These are phyloP conservation scores for Candida bentonensis DNA, from an alignment of 805 yeast genomes.

Conservation along the genomic window DNA sequence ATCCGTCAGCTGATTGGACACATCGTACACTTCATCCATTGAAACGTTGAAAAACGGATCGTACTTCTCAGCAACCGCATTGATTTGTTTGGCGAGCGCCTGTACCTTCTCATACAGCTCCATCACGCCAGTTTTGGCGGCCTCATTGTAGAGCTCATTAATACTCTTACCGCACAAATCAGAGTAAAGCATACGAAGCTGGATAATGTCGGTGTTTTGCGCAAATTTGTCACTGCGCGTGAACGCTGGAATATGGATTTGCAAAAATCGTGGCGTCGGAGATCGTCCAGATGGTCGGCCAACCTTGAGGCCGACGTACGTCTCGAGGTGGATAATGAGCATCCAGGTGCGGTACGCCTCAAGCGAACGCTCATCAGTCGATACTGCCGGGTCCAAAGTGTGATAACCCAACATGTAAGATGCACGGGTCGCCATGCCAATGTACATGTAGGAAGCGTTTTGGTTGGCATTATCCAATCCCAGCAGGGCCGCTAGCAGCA, in stretches of 20 bases:
- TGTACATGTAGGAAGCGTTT: background rate
- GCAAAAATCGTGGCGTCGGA: background rate
- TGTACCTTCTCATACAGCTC: slow-evolving; percentile 1
- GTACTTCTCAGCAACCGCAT: background rate
- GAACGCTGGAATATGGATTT: background rate
- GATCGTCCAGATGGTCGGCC: background rate
- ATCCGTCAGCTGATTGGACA: background rate
- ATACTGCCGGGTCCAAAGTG: background rate
- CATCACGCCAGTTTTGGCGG: background rate
- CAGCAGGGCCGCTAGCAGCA: background rate
- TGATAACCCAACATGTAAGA: background rate
- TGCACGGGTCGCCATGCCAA: background rate
- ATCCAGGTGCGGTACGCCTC: background rate
- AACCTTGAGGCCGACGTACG: background rate
- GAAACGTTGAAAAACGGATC: background rate
- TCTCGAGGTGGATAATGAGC: background rate
- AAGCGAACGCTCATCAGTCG: background rate
- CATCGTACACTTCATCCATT: background rate
- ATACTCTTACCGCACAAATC: background rate
- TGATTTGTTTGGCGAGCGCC: background rate
- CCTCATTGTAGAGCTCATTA: slow-evolving; percentile 1
- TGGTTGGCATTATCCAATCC: background rate
- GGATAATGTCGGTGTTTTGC: background rate
- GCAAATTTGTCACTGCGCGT: background rate
- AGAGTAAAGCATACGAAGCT: background rate